Evolutionary conservation across 768 basidiomycete species (phyloP), one percentile per base, ranked within the genome.

Genomic region (Baorangia bicolor): DNA sequence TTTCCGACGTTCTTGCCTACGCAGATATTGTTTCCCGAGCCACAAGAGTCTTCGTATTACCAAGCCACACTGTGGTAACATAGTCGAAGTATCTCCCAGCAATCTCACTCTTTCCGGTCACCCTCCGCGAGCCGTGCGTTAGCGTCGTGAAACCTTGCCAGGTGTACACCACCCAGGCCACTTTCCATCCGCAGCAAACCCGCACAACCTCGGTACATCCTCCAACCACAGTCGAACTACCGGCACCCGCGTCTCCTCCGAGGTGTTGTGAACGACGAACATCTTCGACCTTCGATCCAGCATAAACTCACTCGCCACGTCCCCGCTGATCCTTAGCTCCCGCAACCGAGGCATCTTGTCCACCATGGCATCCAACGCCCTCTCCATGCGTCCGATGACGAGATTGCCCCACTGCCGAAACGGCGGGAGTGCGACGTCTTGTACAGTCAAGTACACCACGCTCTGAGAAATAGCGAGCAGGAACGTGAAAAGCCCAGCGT

Each of bases 291-390:
- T 47, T 12, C 65, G 53, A 46, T 59, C 62, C 5, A 67, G 35
- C 65, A 66, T 67, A 11, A 64, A 57, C 42, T 66, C 65, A 31
- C 59, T 67, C 40, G 65, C 65, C 10, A 64, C 59, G 38, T 66
- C 65, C 5, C 65, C 65, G 7, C 65, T 14, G 27, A 66, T 61
- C 41, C 55, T 38, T 2, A 67, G 45, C 33, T 65, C 60, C 8
- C 46, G 31, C 21, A 67, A 30, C 25, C 54, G 49, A 2, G 43
- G 43, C 63, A 66, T 64, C 52, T 54, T 67, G 50, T 59, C 60
- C n/a, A 62, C 35, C 37, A 39, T 52, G 27, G 31, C 34, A 11
- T 66, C 65, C 39, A 67, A 12, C 20, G 65, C 65, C 20, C 65
- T 45, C 41, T 66, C 65, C 6, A 21, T 39, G 4, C 61, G 54